These are phyloP conservation scores for Coprinopsis cinerea DNA, from an alignment of 768 basidiomycete genomes.

Conservation along the genomic window DNA sequence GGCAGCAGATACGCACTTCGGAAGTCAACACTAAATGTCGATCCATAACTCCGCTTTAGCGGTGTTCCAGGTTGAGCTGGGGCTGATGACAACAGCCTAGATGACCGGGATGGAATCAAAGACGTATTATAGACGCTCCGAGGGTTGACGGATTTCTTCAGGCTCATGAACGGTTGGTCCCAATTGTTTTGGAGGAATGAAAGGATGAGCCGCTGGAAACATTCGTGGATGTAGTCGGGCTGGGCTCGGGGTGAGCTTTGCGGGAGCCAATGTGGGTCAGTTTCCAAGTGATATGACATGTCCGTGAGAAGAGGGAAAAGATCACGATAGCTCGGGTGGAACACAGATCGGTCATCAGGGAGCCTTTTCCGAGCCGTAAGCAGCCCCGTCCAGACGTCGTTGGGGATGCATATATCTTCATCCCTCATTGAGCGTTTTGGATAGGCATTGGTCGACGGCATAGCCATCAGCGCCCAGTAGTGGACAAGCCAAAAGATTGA, in stretches of 20 bases:
- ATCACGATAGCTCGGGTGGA: background rate
- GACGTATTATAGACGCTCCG: too few species aligned
- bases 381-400: background rate
- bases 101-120: too few species aligned
- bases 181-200: background rate
- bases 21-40: too few species aligned
- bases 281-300: background rate
- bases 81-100: too few species aligned
- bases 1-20: too few species aligned
- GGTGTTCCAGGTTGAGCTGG: too few species aligned
- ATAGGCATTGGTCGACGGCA: too few species aligned
- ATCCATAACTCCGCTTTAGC: too few species aligned
- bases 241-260: background rate
- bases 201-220: background rate
- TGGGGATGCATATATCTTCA: background rate
- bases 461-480: background rate
- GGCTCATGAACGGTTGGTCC: background rate
- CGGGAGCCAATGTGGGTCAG: background rate
- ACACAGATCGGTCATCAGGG: background rate
- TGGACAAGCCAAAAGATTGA: background rate
- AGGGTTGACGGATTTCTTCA: background rate
- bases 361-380: too few species aligned
- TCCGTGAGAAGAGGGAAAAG: background rate
- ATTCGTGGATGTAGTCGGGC: background rate
- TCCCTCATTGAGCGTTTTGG: background rate